Conservation (phyloP, 768 basidiomycete genomes). For the Hortiboletus campestris region DNA sequence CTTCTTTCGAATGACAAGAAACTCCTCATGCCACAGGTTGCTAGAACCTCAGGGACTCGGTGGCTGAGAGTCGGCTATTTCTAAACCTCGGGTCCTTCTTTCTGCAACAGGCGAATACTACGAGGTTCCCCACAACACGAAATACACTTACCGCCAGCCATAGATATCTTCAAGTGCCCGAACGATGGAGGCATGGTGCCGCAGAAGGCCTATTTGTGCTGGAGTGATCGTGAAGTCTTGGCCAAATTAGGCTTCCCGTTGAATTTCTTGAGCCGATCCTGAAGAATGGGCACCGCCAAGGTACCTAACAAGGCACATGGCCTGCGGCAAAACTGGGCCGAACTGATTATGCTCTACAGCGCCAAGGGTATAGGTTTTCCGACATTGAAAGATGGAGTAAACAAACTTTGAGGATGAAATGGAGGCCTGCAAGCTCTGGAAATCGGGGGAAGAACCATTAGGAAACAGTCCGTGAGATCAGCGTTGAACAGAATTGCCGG, state of each 20-base stretch:
- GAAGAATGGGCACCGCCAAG: neutral
- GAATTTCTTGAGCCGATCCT: conserved; percentile 7
- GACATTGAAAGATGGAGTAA: conserved; percentile 28
- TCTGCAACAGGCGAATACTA: conserved; percentile 16
- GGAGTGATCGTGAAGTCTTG: conserved; percentile 10
- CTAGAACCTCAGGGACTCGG: conserved; percentile 33
- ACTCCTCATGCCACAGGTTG: conserved; percentile 13
- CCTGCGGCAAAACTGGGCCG: no score
- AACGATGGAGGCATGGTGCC: conserved; percentile 25
- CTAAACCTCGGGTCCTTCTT: conserved; percentile 36
- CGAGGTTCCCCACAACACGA: neutral
- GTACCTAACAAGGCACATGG: no score
- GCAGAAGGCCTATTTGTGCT: conserved; percentile 23
- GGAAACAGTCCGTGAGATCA: conserved; percentile 33
- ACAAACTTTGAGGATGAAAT: conserved; percentile 32
- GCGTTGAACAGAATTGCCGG: conserved; percentile 10
- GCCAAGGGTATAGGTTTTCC: conserved; percentile 32
- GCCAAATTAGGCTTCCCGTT: conserved; percentile 2
- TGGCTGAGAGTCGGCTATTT: conserved; percentile 28
- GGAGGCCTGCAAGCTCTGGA: conserved; percentile 24
- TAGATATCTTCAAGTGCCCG: conserved; percentile 37
- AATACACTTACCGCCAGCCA: conserved; percentile 35
- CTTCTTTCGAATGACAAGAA: no score
- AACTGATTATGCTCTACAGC: no score
- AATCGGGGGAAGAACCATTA: conserved; percentile 30